Percentiles rank a stretch among this genome's conserved stretches.
Conservation (phyloP, 169 alveolate genomes). For the Babesia bovis region DNA sequence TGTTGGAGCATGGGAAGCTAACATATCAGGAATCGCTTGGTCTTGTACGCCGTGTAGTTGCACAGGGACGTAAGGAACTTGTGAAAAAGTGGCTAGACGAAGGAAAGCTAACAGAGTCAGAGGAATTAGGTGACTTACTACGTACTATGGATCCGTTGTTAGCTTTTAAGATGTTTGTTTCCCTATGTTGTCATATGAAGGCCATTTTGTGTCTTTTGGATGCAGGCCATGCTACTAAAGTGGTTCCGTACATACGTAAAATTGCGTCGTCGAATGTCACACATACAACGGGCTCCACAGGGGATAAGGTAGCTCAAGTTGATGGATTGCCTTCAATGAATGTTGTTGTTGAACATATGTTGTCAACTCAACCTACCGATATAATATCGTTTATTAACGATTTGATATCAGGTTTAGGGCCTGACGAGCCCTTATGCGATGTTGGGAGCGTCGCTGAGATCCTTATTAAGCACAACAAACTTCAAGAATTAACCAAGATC, state of each 20-base stretch:
- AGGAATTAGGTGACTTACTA: conserved; percentile 95
- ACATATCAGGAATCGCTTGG: conserved; percentile 95
- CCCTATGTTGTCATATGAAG: conserved; percentile 83
- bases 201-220: conserved; percentile 91
- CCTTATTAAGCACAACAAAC: conserved; percentile 73
- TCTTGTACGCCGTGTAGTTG: conserved; percentile 94
- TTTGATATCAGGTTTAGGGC: conserved; percentile 22
- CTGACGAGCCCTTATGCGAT: conserved; percentile 78
- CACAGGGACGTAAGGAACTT: conserved; percentile 88
- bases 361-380: conserved; percentile 19
- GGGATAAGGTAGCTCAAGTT: conserved; percentile 59
- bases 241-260: conserved; percentile 49
- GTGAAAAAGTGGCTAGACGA: conserved; percentile 95
- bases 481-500: conserved; percentile 96
- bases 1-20: conserved; percentile 92
- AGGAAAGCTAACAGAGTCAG: conserved; percentile 96
- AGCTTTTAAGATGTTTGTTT: conserved; percentile 89
- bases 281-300: conserved; percentile 16
- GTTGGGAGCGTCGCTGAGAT: conserved; percentile 87
- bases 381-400: conserved; percentile 23
- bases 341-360: conserved; percentile 56
- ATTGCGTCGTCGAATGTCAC: conserved; percentile 25
- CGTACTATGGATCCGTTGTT: conserved; percentile 87
- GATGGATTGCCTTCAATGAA: conserved; percentile 67
- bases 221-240: conserved; percentile 84